phyloP scores from a whole-genome alignment of 352 stramenopile genomes.

The Globisporangium megalacanthum region DNA sequence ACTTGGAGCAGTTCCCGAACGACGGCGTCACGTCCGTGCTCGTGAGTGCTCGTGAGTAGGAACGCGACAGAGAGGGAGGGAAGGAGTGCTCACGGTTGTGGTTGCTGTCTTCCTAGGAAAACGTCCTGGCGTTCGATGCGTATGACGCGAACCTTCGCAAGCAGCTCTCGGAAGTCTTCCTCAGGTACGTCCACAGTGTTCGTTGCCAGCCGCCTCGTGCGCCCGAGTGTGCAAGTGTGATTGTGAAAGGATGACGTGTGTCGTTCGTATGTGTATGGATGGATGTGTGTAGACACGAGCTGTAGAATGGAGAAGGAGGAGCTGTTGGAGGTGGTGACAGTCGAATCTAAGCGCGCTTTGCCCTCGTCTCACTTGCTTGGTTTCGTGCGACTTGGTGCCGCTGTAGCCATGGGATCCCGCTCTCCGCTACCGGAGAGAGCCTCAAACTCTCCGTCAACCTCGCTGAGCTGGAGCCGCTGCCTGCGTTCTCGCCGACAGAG shows the following conservation, averaged over 20 bases:
- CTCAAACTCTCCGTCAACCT: slow-evolving; percentile 36
- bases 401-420: slow-evolving; percentile 55
- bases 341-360: slow-evolving; percentile 1
- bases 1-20: slow-evolving; percentile 89
- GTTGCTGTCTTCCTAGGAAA: slow-evolving; percentile 53
- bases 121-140: slow-evolving; percentile 93
- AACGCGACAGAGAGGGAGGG: too few species aligned
- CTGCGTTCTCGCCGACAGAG: slow-evolving; percentile 27
- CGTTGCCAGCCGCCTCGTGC: neutral
- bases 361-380: too few species aligned
- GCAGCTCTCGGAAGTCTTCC: slow-evolving; percentile 75
- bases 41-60: slow-evolving; percentile 20
- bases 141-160: slow-evolving; percentile 74
- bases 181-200: slow-evolving; percentile 31
- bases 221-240: slow-evolving; percentile 5
- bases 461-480: slow-evolving; percentile 30
- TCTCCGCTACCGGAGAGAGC: slow-evolving; percentile 29
- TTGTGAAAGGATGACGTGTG: slow-evolving; percentile 5
- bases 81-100: neutral
- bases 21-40: slow-evolving; percentile 85
- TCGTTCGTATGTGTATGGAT: slow-evolving; percentile 8
- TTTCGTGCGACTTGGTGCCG: too few species aligned
- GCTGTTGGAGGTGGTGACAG: too few species aligned
- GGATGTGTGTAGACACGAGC: too few species aligned
- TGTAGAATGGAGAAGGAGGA: too few species aligned